phyloP scores from a whole-genome alignment of 1,284 basidiomycete species.

The Microbotryomycetes sp. region DNA sequence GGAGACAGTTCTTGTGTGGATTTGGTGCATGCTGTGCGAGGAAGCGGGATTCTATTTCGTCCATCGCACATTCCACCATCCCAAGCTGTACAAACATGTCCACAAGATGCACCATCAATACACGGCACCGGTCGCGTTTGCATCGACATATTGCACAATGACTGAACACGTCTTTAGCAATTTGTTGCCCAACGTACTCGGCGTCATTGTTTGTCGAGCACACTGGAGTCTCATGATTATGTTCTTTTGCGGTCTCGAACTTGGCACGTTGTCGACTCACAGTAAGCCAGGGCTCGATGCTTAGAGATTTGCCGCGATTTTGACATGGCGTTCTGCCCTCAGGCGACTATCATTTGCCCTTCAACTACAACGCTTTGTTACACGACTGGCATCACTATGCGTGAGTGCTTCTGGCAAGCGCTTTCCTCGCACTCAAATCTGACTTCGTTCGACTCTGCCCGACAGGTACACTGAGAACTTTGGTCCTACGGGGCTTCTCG shows the following conservation, averaged over 20 bases:
- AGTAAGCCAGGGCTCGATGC: no score
- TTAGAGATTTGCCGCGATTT: no score
- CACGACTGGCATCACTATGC: constrained; percentile 28
- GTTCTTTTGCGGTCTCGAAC: constrained; percentile 18
- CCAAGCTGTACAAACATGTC: constrained; percentile 5
- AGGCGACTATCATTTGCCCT: constrained; percentile 26
- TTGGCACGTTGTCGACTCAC: constrained; percentile 18
- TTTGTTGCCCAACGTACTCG: constrained; percentile 19
- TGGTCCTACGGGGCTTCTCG: neutral
- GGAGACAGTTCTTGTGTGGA: neutral
- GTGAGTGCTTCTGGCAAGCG: neutral
- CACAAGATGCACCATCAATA: constrained; percentile 30
- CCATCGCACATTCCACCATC: constrained; percentile 17
- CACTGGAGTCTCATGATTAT: constrained; percentile 15
- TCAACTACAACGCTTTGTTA: neutral
- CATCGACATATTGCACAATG: constrained; percentile 24
- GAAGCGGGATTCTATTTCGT: constrained; percentile 23
- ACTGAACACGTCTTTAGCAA: constrained; percentile 23
- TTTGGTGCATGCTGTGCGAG: neutral
- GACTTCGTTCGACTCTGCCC: no score
- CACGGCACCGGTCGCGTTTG: constrained; percentile 26
- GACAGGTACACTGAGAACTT: neutral
- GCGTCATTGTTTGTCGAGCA: constrained; percentile 7
- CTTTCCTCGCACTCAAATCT: no score
- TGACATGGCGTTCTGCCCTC: no score